Base-by-base conservation (phyloP, 352 stramenopile species). In the Globisporangium heterothallicum region DNA sequence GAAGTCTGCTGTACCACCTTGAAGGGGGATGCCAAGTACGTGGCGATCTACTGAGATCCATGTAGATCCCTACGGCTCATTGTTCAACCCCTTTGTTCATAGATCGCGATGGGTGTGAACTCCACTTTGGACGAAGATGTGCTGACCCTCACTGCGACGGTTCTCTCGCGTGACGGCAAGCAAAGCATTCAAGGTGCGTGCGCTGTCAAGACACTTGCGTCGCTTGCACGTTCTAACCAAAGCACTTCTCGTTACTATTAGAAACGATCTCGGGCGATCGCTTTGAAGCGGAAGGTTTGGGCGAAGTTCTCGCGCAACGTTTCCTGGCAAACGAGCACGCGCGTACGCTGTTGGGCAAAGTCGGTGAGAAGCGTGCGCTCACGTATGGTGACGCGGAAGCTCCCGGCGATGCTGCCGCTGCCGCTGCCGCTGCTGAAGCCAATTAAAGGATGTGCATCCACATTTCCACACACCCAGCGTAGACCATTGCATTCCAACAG, bases 91-190 rank as follows among this genome's bases (percentile, higher is more conserved):
- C 12, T 36, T 42, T 48, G 24, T 22, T 52, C 30, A 3, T 42
- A 86, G 78, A 92, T 92, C 35, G 76, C 82, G 18, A 92, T 92
- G 82, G 82, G 78, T 10, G 82, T 92, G 46, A 83, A 85, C 59
- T 73, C 82, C 35, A 83, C 65, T 8, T 56, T 92, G 18, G 64
- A 86, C 14, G 63, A 58, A 24, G 77, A 89, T 41, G 79, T 50
- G 34, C 64, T 92, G 9, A 90, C 72, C 22, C 63, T 92, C 18
- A 86, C 74, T 19, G 69, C 78, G 25, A 88, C 72, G 13, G 69
- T 92, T 19, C 66, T 89, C 48, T 90, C 82, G 12, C 72, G 77
- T 12, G 82, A 90, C 46, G 82, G 82, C 61, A 86, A 80, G 58
- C 56, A 80, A 29, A 69, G 57, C 16, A 58, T 91, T 22, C 22